Conservation (phyloP, 2,329 filamentous ascomycete genomes). For the Alternaria arborescens region DNA sequence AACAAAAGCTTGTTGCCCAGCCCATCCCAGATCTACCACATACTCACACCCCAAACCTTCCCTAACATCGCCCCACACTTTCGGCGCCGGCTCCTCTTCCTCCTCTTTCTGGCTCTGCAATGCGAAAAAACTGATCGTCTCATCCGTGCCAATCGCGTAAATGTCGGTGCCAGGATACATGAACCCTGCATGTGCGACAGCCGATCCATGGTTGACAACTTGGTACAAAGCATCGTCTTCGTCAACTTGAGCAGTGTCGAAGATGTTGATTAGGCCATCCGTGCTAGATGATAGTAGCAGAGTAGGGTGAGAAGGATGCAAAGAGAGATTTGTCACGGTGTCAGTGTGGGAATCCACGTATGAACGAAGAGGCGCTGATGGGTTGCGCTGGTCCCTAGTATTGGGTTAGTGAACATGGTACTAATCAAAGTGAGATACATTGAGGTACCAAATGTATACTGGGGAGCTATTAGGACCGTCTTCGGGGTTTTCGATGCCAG, state of each 20-base stretch:
- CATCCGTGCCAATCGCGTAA: slow-evolving; percentile 79
- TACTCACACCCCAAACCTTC: slow-evolving; percentile 75
- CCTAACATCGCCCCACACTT: slow-evolving; percentile 72
- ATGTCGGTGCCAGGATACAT: slow-evolving; percentile 62
- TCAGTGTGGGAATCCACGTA: slow-evolving; percentile 62
- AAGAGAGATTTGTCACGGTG: slow-evolving; percentile 68
- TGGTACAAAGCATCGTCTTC: slow-evolving; percentile 82
- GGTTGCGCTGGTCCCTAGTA: slow-evolving; percentile 53
- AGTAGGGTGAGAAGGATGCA: slow-evolving; percentile 67
- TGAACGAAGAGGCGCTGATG: slow-evolving; percentile 46
- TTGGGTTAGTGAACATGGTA: slow-evolving; percentile 13
- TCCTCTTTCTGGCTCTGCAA: slow-evolving; percentile 70
- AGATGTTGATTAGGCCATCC: slow-evolving; percentile 80
- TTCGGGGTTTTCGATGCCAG: slow-evolving; percentile 73
- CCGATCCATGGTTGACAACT: slow-evolving; percentile 79
- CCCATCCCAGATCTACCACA: slow-evolving; percentile 71
- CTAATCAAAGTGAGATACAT: not conserved
- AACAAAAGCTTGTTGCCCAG: slow-evolving; percentile 68
- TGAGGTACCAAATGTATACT: slow-evolving; percentile 48
- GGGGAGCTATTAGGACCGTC: slow-evolving; percentile 58
- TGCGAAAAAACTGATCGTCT: slow-evolving; percentile 77
- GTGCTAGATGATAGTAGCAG: slow-evolving; percentile 79
- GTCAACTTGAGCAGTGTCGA: slow-evolving; percentile 68
- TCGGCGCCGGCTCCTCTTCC: slow-evolving; percentile 60
- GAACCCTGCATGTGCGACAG: slow-evolving; percentile 78